Percentiles rank a stretch among this genome's conserved stretches.
Evolutionary conservation across 345 rosid genomes (phyloP).

Genomic region (Eucalyptus guilfoylei): DNA sequence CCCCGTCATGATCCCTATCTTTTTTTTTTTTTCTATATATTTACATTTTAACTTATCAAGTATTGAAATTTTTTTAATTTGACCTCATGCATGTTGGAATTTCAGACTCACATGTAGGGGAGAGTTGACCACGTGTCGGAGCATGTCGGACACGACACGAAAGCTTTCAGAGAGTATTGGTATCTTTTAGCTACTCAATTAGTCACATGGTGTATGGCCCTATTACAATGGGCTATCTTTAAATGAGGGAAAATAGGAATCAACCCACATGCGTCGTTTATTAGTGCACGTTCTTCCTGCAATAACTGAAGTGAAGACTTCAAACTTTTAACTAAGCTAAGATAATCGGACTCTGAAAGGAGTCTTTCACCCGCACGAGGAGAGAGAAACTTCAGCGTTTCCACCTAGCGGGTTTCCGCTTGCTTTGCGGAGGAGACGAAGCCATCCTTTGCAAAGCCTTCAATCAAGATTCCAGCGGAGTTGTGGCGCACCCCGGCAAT

Average conservation of each 20-base stretch:
- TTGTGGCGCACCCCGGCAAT: background rate
- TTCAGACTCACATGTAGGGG: rapidly evolving
- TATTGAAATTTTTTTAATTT: too few relatives aligned
- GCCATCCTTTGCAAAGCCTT: background rate
- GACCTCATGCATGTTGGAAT: rapidly evolving
- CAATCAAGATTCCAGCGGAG: background rate
- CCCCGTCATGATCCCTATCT: too few relatives aligned
- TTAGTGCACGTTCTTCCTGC: background rate
- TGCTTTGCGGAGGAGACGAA: background rate
- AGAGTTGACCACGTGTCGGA: rapidly evolving
- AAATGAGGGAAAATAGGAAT: background rate
- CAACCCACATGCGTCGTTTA: background rate
- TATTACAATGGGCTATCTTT: background rate
- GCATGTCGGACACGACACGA: rapidly evolving
- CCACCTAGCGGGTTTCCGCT: background rate
- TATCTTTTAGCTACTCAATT: too few relatives aligned
- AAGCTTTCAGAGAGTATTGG: rapidly evolving
- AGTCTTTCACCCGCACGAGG: background rate
- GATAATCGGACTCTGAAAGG: background rate
- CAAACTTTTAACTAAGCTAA: background rate
- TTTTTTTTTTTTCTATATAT: too few relatives aligned
- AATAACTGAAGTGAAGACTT: background rate
- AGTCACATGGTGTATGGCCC: background rate
- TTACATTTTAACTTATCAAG: too few relatives aligned
- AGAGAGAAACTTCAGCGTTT: background rate